phyloP scores from a whole-genome alignment of 208 protist genomes.

The Chromosphaera perkinsii region DNA sequence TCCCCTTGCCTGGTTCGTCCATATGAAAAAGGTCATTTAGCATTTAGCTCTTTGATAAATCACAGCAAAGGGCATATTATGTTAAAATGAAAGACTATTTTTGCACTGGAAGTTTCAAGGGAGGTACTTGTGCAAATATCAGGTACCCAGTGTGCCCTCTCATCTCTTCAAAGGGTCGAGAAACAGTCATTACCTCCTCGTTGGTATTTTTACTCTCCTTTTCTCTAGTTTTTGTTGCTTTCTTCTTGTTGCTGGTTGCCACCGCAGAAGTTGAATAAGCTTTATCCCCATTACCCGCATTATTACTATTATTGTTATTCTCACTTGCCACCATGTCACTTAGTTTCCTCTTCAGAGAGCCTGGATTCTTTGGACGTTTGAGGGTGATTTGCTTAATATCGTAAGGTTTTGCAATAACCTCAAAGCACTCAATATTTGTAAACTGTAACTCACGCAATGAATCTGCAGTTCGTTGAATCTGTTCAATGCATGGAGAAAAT shows the following conservation, averaged over 20 bases:
- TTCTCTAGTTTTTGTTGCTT: neutral
- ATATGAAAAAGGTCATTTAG: no score
- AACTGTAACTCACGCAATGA: constrained; percentile 24
- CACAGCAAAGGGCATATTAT: no score
- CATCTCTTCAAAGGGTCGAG: neutral
- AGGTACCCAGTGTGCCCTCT: constrained; percentile 1
- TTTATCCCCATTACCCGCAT: neutral
- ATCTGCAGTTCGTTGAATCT: constrained; percentile 55
- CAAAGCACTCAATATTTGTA: constrained; percentile 1
- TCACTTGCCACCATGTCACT: no score
- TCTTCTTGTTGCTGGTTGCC: constrained; percentile 3
- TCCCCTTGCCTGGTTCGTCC: no score
- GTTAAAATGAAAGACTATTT: no score
- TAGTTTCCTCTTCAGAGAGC: no score
- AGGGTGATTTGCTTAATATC: neutral
- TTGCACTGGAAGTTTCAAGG: no score
- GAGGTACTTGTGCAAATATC: constrained; percentile 5
- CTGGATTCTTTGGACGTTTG: neutral
- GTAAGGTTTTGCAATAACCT: neutral
- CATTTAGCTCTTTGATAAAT: no score
- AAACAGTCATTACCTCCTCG: neutral
- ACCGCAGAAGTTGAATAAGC: neutral
- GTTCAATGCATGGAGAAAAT: constrained; percentile 68
- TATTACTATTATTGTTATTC: no score
- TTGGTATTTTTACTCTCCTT: constrained; percentile 7